Evolutionary conservation across 2,329 filamentous ascomycete genomes (phyloP), one percentile per base, ranked within the genome.

Genomic region (Metarhizium guizhouense): DNA sequence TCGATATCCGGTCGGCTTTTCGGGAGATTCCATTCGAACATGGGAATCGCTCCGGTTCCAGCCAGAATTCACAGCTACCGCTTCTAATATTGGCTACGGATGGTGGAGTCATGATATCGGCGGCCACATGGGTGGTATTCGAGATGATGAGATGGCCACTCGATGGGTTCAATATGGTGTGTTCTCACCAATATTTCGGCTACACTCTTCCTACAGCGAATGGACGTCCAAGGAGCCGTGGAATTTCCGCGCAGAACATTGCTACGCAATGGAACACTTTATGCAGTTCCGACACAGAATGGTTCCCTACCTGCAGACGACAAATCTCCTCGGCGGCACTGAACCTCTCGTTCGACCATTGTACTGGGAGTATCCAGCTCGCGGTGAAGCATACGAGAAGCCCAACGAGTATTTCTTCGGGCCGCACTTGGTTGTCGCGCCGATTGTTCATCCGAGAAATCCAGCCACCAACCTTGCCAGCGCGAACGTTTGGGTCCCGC

Each of bases 71-170:
- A 86, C 83, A 0, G 80, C 82, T 3, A 85, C 80, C 0, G 80
- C 83, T 0, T 83, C 81, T 7, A 86, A 86, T 64, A 83, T 86
- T 57, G 83, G 83, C 1, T 86, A 83, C 59, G 83, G 82, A 2
- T 86, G 83, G 83, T 86, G 83, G 83, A 83, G 79, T 52, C 83
- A 86, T 64, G 83, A 86, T 59, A 83, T 86, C 40, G 83, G 83
- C n/a, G 83, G 83, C 0, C 83, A 86, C 62, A 78, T 80, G 60
- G 67, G 67, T 3, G 83, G 83, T 4, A 70, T 68, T 48, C 76
- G 78, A 11, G 79, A 83, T 51, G 82, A 84, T 52, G 81, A 86
- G 62, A 70, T 85, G 6, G 74, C 76, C 2, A 75, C 79, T 2
- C 75, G 83, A n/a, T 86, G 83, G 83, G 73, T 84, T 0, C 83